Evolutionary conservation across 352 stramenopile genomes (phyloP), one percentile per base, ranked within the genome.

Genomic region (Globisporangium iwayamae): DNA sequence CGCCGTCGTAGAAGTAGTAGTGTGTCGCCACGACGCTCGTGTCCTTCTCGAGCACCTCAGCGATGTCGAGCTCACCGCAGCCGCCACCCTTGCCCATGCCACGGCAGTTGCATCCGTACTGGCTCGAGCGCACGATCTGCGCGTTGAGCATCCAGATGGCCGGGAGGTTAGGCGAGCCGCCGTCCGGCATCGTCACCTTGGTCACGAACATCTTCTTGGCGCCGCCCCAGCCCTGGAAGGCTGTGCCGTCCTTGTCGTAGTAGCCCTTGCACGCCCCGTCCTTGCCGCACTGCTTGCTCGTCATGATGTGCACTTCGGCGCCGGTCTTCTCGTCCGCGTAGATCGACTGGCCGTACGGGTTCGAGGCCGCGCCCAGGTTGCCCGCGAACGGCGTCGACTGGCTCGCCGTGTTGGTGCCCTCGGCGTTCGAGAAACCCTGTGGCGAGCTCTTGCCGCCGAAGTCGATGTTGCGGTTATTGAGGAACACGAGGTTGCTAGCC

Each of bases 61-160:
- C 82, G 22, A 89, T 78, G 61, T 89, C 82, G 18, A 91, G 75
- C 47, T 91, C 83, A 60, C 83, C 83, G 60, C 83, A 91, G 65
- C 81, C 83, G 56, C 83, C 83, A 9, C 68, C 68, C 2, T 65
- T 60, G 0, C 78, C 79, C 16, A 72, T 73, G 45, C 78, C 75
- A 56, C 83, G 83, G 75, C 83, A 91, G 69, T 90, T 91, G 77
- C 83, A 90, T 46, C 74, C 70, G 63, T 91, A 91, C 72, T 91
- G 82, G 69, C 75, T 82, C 7, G 76, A 74, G 53, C 74, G 80
- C 2, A 91, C 54, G 14, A 89, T 71, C 72, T 90, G 83, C 22
- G 80, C 79, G 63, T 90, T 90, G 13, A 91, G 74, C 71, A 90
- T 85, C 83, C 83, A 91, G 63, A 91, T 83, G 7, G 78, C 83